Conservation (phyloP, 1,284 basidiomycete species). For the Apiotrichum gracile region DNA sequence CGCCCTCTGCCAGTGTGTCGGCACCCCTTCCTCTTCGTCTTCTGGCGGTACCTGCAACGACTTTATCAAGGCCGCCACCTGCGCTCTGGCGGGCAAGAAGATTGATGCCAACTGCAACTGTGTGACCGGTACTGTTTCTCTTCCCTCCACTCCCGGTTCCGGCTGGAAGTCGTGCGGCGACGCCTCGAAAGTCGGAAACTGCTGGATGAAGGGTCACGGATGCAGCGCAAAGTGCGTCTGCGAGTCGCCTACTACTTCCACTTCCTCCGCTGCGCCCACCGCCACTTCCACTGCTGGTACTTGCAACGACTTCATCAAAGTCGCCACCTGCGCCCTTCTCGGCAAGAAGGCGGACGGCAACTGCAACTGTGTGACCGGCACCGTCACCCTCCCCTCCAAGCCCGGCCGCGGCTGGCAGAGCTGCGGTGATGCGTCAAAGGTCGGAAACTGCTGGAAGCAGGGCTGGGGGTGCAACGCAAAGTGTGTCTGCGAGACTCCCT, state of each 20-base stretch:
- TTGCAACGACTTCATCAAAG: background rate
- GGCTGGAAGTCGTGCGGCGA: background rate
- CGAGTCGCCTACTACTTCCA: background rate
- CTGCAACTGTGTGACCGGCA: conserved; percentile 1
- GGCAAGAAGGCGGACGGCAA: background rate
- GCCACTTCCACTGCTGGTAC: background rate
- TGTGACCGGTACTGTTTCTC: background rate
- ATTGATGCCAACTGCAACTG: conserved; percentile 3
- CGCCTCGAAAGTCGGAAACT: background rate
- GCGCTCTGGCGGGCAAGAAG: background rate
- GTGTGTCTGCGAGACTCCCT: background rate
- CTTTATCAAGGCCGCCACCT: background rate
- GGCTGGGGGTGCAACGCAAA: conserved; percentile 5
- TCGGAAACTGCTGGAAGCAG: conserved; percentile 5
- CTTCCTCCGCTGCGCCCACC: background rate
- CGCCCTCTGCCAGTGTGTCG: conserved; percentile 3
- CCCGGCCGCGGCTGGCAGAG: background rate
- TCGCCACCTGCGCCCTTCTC: background rate
- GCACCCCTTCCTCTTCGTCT: background rate
- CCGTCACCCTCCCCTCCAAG: background rate
- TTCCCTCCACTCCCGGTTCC: background rate
- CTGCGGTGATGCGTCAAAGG: background rate
- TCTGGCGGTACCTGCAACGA: background rate
- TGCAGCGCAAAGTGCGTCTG: conserved; percentile 2
- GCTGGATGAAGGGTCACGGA: conserved; percentile 5